phyloP scores from a whole-genome alignment of 1,284 basidiomycete genomes.

The Rhizoctonia solani region DNA sequence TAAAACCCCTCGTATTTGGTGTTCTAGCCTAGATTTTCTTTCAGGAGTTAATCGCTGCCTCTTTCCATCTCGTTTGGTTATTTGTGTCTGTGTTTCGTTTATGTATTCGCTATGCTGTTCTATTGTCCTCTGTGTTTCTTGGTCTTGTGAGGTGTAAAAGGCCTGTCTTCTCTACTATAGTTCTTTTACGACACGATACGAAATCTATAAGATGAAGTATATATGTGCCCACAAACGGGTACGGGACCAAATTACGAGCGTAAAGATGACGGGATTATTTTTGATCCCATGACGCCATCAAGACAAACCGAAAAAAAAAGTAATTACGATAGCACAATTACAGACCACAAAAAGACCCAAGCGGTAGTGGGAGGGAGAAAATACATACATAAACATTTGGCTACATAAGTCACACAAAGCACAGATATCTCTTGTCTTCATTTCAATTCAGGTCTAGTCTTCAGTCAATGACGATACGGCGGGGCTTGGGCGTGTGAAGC shows the following conservation, averaged over 20 bases:
- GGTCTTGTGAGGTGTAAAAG: no score
- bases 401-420: constrained; percentile 10
- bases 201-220: no score
- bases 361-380: not conserved
- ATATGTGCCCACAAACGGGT: constrained; percentile 9
- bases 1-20: no score
- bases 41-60: no score
- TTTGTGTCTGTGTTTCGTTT: no score
- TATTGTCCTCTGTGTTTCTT: no score
- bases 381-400: constrained; percentile 19
- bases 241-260: constrained; percentile 11
- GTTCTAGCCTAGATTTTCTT: not conserved
- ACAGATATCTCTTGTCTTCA: constrained; percentile 1
- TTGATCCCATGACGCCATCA: not conserved
- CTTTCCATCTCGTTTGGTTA: no score
- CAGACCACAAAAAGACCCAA: not conserved
- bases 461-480: constrained; percentile 30
- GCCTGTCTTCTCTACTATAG: no score
- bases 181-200: no score
- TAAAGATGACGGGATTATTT: constrained; percentile 11
- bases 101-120: no score
- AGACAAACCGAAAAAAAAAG: not conserved
- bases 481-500: constrained; percentile 13
- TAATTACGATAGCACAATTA: constrained; percentile 4
- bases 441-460: constrained; percentile 15